These are phyloP conservation scores for Rhodotorula diobovata DNA, from an alignment of 768 basidiomycete species.

Conservation along the genomic window DNA sequence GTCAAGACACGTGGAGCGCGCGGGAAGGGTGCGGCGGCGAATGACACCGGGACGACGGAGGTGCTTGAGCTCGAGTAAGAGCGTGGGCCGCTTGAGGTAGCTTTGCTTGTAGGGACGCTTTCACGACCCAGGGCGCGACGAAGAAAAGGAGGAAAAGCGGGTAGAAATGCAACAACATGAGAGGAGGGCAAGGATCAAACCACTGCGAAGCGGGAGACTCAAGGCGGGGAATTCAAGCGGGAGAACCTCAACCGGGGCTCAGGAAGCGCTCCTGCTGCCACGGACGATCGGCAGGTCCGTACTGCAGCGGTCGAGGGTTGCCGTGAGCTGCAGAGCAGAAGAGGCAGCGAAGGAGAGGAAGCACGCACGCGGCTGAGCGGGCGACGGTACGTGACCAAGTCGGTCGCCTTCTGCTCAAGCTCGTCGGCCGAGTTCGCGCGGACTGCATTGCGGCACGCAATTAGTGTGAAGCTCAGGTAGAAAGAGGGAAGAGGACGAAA, in stretches of 20 bases:
- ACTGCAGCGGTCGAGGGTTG: neutral
- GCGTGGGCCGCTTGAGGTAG: neutral
- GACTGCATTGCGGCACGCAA: neutral
- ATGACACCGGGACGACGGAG: neutral
- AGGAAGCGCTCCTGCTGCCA: conserved; percentile 33
- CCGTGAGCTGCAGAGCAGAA: neutral
- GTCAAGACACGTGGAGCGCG: neutral
- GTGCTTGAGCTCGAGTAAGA: conserved; percentile 27
- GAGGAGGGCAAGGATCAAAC: neutral
- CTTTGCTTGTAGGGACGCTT: neutral
- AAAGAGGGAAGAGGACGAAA: neutral
- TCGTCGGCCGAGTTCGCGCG: conserved; percentile 17
- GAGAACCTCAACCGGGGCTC: neutral
- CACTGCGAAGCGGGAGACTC: too few relatives aligned
- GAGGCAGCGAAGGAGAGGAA: neutral
- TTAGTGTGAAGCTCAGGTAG: too few relatives aligned
- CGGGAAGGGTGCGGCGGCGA: neutral
- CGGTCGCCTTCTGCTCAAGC: conserved; percentile 23
- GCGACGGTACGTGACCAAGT: conserved; percentile 19
- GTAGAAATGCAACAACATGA: neutral
- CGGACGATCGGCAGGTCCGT: neutral
- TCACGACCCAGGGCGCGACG: too few relatives aligned
- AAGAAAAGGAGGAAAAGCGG: neutral
- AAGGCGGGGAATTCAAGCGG: neutral
- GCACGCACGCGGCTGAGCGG: conserved; percentile 17